Percentiles rank a stretch among this genome's conserved stretches.
Evolutionary conservation across 2,329 filamentous ascomycete species (phyloP).

Genomic region (Rachicladosporium sp.): DNA sequence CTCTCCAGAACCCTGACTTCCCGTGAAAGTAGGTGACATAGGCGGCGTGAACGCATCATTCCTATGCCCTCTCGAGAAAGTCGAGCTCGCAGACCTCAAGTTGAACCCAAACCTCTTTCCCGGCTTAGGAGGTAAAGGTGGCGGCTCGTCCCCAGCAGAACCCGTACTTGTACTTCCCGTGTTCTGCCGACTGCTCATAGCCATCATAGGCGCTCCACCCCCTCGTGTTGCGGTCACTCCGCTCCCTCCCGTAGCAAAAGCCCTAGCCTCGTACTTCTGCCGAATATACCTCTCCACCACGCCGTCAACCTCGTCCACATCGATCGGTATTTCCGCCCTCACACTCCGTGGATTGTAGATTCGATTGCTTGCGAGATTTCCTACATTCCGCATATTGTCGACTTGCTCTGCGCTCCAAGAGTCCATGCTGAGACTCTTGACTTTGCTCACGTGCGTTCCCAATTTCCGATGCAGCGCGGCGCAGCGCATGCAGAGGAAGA

Average conservation of each 20-base stretch:
- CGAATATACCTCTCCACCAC: slow-evolving; percentile 93
- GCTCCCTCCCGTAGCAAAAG: slow-evolving; percentile 32
- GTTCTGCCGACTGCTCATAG: slow-evolving; percentile 31
- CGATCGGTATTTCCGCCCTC: slow-evolving; percentile 72
- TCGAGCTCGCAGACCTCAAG: slow-evolving; percentile 56
- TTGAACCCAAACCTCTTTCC: slow-evolving; percentile 50
- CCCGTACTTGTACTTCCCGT: slow-evolving; percentile 41
- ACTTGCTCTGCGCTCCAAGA: slow-evolving; percentile 94
- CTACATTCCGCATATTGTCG: slow-evolving; percentile 92
- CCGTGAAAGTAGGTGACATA: slow-evolving; percentile 22
- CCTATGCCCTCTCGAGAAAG: slow-evolving; percentile 51
- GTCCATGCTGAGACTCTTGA: slow-evolving; percentile 98
- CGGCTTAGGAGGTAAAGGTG: slow-evolving; percentile 48
- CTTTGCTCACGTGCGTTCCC: slow-evolving; percentile 94
- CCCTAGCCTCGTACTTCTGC: slow-evolving; percentile 73
- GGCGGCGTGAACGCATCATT: slow-evolving; percentile 23
- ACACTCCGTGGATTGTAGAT: slow-evolving; percentile 78
- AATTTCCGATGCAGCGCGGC: slow-evolving; percentile 90
- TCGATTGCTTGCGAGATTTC: slow-evolving; percentile 76
- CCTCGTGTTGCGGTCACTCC: slow-evolving; percentile 16
- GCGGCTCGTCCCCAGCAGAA: slow-evolving; percentile 41
- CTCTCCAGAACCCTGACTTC: slow-evolving; percentile 13
- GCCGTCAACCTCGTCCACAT: slow-evolving; percentile 82
- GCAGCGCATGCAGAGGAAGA: slow-evolving; percentile 97
- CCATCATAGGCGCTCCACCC: slow-evolving; percentile 15